phyloP scores from a whole-genome alignment of 129 eudicot genomes.

The Flaveria brownii region DNA sequence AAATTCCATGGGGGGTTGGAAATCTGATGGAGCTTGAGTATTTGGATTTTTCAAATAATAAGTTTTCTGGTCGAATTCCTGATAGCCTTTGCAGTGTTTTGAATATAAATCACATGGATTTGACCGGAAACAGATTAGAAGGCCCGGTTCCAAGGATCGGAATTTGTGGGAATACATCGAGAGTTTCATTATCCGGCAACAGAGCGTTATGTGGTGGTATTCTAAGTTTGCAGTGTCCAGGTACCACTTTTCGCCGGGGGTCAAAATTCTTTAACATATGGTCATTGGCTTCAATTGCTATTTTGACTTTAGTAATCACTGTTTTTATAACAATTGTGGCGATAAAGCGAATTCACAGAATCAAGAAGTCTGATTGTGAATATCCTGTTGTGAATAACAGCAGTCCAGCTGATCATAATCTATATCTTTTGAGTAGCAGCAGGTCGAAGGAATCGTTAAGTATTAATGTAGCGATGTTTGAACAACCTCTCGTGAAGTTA shows the following conservation, averaged over 20 bases:
- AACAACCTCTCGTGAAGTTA: constrained; percentile 64
- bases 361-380: constrained; percentile 42
- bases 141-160: constrained; percentile 74
- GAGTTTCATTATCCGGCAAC: constrained; percentile 49
- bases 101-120: constrained; percentile 39
- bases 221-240: constrained; percentile 49
- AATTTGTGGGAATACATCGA: constrained; percentile 49
- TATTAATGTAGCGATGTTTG: constrained; percentile 81
- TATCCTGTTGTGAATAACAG: constrained; percentile 33
- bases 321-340: constrained; percentile 38
- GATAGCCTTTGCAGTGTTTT: constrained; percentile 46
- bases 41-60: constrained; percentile 58
- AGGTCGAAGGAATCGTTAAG: constrained; percentile 79
- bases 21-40: constrained; percentile 53
- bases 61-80: constrained; percentile 58
- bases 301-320: constrained; percentile 37
- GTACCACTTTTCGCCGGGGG: constrained; percentile 37
- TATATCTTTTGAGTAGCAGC: constrained; percentile 70
- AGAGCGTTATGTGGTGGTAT: constrained; percentile 68
- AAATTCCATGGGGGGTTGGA: constrained; percentile 59
- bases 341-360: constrained; percentile 39
- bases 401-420: constrained; percentile 55
- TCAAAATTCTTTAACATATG: constrained; percentile 43
- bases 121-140: constrained; percentile 50
- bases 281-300: constrained; percentile 37